These are phyloP conservation scores for Fulvia fulva DNA, from an alignment of 2,329 filamentous ascomycete genomes.

Conservation along the genomic window DNA sequence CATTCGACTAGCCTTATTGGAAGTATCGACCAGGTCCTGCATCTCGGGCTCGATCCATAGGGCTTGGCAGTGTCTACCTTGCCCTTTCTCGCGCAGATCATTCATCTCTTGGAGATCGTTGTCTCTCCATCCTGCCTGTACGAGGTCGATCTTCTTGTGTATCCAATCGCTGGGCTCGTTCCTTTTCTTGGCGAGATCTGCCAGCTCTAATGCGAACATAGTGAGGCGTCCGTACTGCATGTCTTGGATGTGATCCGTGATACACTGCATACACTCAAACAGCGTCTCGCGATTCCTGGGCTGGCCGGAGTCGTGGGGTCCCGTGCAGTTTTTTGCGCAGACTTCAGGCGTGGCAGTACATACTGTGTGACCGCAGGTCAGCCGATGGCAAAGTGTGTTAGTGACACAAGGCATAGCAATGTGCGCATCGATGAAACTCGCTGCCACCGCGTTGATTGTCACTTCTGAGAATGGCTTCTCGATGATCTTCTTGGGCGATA, in stretches of 20 bases:
- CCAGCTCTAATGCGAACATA: background rate
- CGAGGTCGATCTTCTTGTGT: background rate
- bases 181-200: background rate
- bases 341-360: slow-evolving; percentile 1
- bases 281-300: slow-evolving; percentile 1
- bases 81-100: background rate
- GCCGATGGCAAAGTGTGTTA: slow-evolving; percentile 2
- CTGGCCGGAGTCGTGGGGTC: background rate
- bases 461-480: background rate
- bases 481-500: background rate
- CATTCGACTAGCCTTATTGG: slow-evolving; percentile 5
- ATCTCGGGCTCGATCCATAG: slow-evolving; percentile 8
- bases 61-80: background rate
- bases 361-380: slow-evolving; percentile 10
- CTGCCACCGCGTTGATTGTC: background rate
- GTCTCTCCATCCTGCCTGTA: background rate
- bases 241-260: slow-evolving; percentile 1
- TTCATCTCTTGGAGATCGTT: slow-evolving; percentile 3
- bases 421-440: background rate
- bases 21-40: slow-evolving; percentile 6
- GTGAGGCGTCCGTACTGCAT: background rate
- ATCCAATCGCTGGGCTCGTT: slow-evolving; percentile 1
- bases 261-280: slow-evolving; percentile 7
- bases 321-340: slow-evolving; percentile 8
- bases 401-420: slow-evolving; percentile 4